Evolutionary conservation across 495 filamentous ascomycete species (phyloP).

Genomic region (Aspergillus heteromorphus): DNA sequence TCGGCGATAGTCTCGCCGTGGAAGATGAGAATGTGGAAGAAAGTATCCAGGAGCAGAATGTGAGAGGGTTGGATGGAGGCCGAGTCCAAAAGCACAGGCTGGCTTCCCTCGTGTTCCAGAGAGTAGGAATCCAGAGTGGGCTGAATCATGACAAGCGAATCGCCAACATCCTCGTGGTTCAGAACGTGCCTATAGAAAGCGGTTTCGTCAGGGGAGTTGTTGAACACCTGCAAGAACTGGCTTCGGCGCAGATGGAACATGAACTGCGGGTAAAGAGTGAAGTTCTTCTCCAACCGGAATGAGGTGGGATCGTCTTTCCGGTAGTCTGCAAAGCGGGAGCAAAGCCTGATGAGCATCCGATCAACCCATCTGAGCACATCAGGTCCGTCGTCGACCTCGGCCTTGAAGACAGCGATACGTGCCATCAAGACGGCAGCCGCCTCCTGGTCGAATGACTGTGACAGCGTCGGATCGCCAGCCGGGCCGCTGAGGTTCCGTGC

Average conservation of each 20-base stretch:
- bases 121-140: constrained; percentile 97
- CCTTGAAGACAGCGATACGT: constrained; percentile 97
- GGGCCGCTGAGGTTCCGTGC: constrained; percentile 89
- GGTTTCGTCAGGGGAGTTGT: constrained; percentile 98
- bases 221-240: constrained; percentile 99
- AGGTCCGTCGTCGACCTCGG: constrained; percentile 97
- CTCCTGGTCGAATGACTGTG: constrained; percentile 98
- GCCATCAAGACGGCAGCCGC: constrained; percentile 98
- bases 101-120: constrained; percentile 84
- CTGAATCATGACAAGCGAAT: constrained; percentile 98
- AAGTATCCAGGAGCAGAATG: constrained; percentile 93
- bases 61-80: constrained; percentile 92
- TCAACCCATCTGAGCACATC: constrained; percentile 99
- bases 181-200: constrained; percentile 97
- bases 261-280: constrained; percentile 98
- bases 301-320: constrained; percentile 97
- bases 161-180: constrained; percentile 94
- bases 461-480: constrained; percentile 92
- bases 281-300: constrained; percentile 98
- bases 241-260: constrained; percentile 98
- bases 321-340: constrained; percentile 96
- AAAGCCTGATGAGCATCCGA: constrained; percentile 95
- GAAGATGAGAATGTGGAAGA: constrained; percentile 99
- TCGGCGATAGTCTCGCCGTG: constrained; percentile 97
- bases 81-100: constrained; percentile 91